Evolutionary conservation across 2,329 filamentous ascomycete genomes (phyloP).

Genomic region (Metarhizium album): DNA sequence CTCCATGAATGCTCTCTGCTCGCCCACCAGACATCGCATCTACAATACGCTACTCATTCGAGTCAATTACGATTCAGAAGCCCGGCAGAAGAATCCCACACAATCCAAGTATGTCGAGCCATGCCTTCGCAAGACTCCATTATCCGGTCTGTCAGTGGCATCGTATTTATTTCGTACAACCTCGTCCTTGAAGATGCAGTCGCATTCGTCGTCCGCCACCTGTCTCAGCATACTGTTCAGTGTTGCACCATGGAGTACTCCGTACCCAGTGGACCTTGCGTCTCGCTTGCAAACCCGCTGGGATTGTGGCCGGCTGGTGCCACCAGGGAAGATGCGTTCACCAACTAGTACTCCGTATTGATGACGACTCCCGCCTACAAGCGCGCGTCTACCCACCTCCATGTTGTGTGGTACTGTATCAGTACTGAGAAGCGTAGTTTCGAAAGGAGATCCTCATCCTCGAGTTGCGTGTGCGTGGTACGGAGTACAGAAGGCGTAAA

Average conservation of each 20-base stretch:
- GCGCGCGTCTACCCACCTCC: conserved; percentile 8
- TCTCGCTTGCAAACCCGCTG: not conserved
- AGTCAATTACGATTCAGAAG: too few species aligned
- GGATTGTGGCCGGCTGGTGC: not conserved
- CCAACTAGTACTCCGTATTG: not conserved
- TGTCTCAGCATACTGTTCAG: not conserved
- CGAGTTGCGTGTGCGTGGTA: too few species aligned
- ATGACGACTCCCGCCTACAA: conserved; percentile 1
- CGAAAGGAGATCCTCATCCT: not conserved
- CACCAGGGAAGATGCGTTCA: not conserved
- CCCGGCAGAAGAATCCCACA: too few species aligned
- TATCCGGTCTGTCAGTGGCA: not conserved
- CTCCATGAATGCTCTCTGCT: too few species aligned
- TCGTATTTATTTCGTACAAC: not conserved
- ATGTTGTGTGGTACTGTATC: not conserved
- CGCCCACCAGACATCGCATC: too few species aligned
- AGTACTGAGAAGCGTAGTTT: not conserved
- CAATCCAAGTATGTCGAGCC: not conserved
- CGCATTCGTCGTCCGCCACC: not conserved
- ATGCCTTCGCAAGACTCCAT: not conserved
- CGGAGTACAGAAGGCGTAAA: not conserved
- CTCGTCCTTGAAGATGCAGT: not conserved
- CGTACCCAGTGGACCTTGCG: not conserved
- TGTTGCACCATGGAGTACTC: too few species aligned
- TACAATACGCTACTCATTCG: too few species aligned